Base-by-base conservation (phyloP, 805 yeast genomes). In the Saturnispora halmiae region DNA sequence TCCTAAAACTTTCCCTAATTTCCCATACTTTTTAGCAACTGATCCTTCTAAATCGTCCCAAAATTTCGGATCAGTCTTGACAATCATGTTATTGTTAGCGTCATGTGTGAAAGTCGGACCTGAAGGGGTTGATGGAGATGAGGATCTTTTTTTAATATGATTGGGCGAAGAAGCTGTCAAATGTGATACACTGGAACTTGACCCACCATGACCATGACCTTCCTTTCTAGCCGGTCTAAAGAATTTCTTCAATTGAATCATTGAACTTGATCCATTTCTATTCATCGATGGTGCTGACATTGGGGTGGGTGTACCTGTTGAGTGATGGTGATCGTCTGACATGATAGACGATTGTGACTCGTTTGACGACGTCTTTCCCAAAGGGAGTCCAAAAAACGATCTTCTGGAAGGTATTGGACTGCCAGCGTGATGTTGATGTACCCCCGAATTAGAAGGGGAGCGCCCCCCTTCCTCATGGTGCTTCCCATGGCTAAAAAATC, bases 181-280 rank as follows among this genome's bases (percentile, higher is more conserved):
- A n/a, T n/a, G 26, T 14, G 41, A 37, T n/a, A 27, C 20, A 5
- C 27, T 16, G n/a, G 44, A 26, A 3, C 36, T 40, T 30, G 22
- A 34, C 13, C 30, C 40, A 16, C 26, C 14, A 39, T 31, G 40
- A 29, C 41, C 34, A 28, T 49, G 53, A 31, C 52, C 48, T 30
- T 54, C 55, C 40, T 55, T 70, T 6, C 67, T 59, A 26, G 43
- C 46, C 4, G 84, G 82, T 53, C 82, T 74, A 58, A 81, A 81
- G 50, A 81, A 79, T 52, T 83, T 68, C 54, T 80, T 81, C 58
- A 81, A 62, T 49, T 80, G 87, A 19, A 73, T 79, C 83, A 80
- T 79, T 19, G 85, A 51, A 24, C 44, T 36, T 19, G 55, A 42
- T 35, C 48, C 43, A 22, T 41, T 36, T 36, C 48, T 34, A 20